A percentile compares a stretch with the other conserved stretches of the same genome.
phyloP scores from a whole-genome alignment of 306 rosid species.

The Dryas octopetala region DNA sequence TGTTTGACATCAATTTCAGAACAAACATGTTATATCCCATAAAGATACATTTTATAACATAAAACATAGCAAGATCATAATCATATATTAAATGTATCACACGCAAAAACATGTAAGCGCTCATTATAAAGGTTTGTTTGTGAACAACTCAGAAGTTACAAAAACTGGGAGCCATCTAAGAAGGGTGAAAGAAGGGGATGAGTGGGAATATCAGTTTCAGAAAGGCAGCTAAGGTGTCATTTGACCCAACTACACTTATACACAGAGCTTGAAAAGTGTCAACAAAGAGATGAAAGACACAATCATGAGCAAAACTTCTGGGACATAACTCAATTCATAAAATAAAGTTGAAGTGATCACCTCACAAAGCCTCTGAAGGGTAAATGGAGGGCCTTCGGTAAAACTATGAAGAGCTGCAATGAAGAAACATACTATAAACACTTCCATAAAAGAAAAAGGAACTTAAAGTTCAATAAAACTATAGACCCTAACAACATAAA shows the following conservation, averaged over 20 bases:
- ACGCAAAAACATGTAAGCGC: background rate
- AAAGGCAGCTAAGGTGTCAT: background rate
- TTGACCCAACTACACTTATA: background rate
- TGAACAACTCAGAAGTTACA: background rate
- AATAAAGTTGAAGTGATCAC: slow-evolving; percentile 30
- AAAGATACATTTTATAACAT: background rate
- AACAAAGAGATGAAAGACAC: background rate
- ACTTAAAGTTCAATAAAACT: background rate
- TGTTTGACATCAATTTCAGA: slow-evolving; percentile 35
- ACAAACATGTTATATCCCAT: background rate
- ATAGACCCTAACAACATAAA: background rate
- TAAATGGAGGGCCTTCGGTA: slow-evolving; percentile 92
- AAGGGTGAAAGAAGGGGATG: background rate
- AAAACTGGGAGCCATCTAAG: background rate
- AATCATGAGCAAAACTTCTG: background rate
- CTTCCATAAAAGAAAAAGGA: background rate
- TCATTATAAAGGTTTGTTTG: background rate
- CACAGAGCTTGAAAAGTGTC: background rate
- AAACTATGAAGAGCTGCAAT: slow-evolving; percentile 70
- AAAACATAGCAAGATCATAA: background rate
- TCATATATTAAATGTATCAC: background rate
- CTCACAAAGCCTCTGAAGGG: slow-evolving; percentile 94
- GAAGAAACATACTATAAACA: slow-evolving; percentile 25
- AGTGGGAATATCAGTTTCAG: background rate
- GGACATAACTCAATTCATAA: background rate